Evolutionary conservation across 192 early-diverging fungal genomes (phyloP), one percentile per base, ranked within the genome.

Genomic region (Coemansia sp.): DNA sequence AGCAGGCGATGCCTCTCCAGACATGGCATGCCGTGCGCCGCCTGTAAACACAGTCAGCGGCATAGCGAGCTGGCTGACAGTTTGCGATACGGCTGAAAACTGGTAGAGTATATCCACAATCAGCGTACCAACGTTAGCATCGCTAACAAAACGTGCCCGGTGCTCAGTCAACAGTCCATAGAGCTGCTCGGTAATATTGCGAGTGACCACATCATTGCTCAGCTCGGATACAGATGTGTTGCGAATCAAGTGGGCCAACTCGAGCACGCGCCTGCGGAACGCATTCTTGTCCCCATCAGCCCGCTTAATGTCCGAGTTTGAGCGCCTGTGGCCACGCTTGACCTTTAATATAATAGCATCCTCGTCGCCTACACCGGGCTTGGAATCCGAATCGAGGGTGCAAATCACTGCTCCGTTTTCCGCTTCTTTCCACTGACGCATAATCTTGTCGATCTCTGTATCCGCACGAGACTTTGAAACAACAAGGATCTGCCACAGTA

Each of bases 291-390:
- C 66, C 46, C 73, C 58, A 36, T 69, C 67, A 2, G 50, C 43
- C 18, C 62, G 61, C 58, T 67, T 64, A 18, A 71, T 63, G 20
- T 77, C 73, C 0, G 73, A 77, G 5, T 55, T 58, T 14, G 73
- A 71, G 24, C 67, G 57, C 37, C 67, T 50, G 43, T 77, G 73
- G 0, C 73, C 73, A 18, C 73, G 66, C 50, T 77, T 77, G 50
- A 77, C 73, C 58, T 70, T 65, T 46, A 70, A 58, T 11, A 77
- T 77, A 17, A 77, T 77, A 5, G 73, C 66, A 7, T 77, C 73
- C 15, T 77, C 73, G 19, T 66, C 63, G 28, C 60, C 67, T 14
- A 64, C 51, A 9, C 54, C 42, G 1, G 60, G 55, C 61, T 62
- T 60, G 22, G 63, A 26, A 15, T 77, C 73, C 13, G 34, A 20